A percentile compares a stretch with the other conserved stretches of the same genome.
These are phyloP conservation scores for Macrolepiota fuliginosa DNA, from an alignment of 768 basidiomycete species.

Conservation along the genomic window DNA sequence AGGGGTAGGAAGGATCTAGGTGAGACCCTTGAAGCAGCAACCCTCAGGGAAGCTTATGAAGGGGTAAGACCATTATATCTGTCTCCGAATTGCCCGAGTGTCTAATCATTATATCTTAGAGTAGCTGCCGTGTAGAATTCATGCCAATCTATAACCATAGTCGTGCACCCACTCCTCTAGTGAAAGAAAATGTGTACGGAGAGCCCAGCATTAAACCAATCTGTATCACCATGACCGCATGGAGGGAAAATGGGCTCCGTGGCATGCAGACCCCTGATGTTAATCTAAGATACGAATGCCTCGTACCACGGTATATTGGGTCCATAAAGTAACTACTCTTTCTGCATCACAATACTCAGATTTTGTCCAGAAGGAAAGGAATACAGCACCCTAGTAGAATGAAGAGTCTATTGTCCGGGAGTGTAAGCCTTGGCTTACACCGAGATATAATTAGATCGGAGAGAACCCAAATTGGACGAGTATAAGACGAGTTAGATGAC, in stretches of 20 bases:
- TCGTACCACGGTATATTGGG: slow-evolving; percentile 57
- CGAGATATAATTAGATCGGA: too few species aligned
- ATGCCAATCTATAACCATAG: slow-evolving; percentile 41
- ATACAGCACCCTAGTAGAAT: slow-evolving; percentile 6
- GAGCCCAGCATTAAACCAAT: slow-evolving; percentile 42
- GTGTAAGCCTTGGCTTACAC: too few species aligned
- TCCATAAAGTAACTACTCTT: too few species aligned
- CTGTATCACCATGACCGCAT: slow-evolving; percentile 33
- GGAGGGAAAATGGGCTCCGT: slow-evolving; percentile 18
- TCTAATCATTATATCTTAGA: slow-evolving; percentile 27
- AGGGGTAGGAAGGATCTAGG: slow-evolving; percentile 66
- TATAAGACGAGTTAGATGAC: too few species aligned
- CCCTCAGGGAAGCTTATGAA: slow-evolving; percentile 64
- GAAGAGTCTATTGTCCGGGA: slow-evolving; percentile 15
- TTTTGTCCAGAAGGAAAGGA: slow-evolving; percentile 6
- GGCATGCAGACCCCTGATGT: slow-evolving; percentile 8
- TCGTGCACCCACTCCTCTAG: slow-evolving; percentile 39
- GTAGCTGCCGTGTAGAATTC: slow-evolving; percentile 46
- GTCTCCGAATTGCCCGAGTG: neutral
- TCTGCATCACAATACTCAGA: neutral
- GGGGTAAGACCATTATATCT: slow-evolving; percentile 55
- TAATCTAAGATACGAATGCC: slow-evolving; percentile 44
- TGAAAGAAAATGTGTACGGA: slow-evolving; percentile 6
- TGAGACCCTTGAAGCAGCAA: slow-evolving; percentile 57
- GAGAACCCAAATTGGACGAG: too few species aligned